A percentile compares a stretch with the other conserved stretches of the same genome.
Conservation (phyloP, 2,329 filamentous ascomycete genomes). For the Trichoderma aggressivum region DNA sequence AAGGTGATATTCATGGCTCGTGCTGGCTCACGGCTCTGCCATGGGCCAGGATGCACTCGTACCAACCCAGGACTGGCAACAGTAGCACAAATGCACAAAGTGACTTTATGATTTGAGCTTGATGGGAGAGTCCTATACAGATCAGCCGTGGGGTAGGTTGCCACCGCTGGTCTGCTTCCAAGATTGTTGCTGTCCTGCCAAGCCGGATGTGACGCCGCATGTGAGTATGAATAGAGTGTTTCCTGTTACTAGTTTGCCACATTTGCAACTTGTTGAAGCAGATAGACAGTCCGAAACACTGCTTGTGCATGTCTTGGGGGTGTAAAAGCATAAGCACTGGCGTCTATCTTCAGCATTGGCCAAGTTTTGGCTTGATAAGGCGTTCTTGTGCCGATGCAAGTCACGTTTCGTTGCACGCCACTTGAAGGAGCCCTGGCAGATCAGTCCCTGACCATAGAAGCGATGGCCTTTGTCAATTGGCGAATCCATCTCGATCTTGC, state of each 20-base stretch:
- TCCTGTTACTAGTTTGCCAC: background rate
- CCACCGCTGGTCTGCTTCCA: background rate
- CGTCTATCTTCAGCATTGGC: background rate
- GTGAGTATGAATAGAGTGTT: background rate
- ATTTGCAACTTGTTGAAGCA: background rate
- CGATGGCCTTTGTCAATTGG: background rate
- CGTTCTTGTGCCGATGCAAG: conserved; percentile 3
- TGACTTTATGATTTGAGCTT: background rate
- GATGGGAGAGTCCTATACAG: background rate
- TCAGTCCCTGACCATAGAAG: background rate
- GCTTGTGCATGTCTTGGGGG: background rate
- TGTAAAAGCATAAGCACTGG: background rate
- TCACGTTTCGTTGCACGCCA: background rate
- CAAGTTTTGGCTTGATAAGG: background rate
- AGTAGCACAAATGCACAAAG: background rate
- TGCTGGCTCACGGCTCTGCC: background rate
- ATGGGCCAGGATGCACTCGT: conserved; percentile 2
- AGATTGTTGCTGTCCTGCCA: background rate
- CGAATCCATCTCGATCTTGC: conserved; percentile 15
- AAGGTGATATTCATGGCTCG: conserved; percentile 1
- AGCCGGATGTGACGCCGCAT: background rate
- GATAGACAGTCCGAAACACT: background rate
- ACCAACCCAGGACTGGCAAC: background rate
- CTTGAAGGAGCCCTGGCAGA: background rate
- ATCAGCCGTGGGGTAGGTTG: background rate